Base-by-base conservation (phyloP, 805 yeast genomes). In the Candida nitratophila region DNA sequence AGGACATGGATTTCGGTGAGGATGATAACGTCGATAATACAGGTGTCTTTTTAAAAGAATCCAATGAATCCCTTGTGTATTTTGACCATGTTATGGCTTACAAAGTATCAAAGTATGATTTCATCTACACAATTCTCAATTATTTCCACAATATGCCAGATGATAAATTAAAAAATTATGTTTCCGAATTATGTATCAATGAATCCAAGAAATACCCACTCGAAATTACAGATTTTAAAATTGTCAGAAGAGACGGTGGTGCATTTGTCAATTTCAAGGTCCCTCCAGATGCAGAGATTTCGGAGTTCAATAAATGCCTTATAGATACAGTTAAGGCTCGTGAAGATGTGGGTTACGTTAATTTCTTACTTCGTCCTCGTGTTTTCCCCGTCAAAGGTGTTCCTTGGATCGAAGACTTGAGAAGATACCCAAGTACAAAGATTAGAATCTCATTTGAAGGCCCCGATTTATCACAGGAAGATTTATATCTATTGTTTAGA, bases 371-470 rank as follows among this genome's bases (percentile, higher is more conserved):
- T 2, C 67, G 63, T 45, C 84, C 83, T 2, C 66, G 68, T 47
- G 83, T 74, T 43, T 82, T 72, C 55, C 81, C 85, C 1, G 97
- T 93, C 1, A 82, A 84, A 53, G 99, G 99, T 48, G 70, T 76
- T 1, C 99, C 99, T 0, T 91, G 97, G 96, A 84, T 93, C 47
- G 98, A 91, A 65, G 99, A 93, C 59, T 69, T 93, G 60, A 76
- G 86, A 53, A 67, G 96, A 48, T 76, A 73, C 50, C 95, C 96
- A 9, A 79, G 83, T 43, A 64, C 72, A 9, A 69, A 70, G 14
- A 63, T 93, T 21, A 74, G 76, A 44, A 79, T 91, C 5, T 70
- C 73, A 24, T 90, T 83, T 58, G 88, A 83, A 50, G 97, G 96
- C 1, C 79, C 80, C 0, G 71, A 80, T 6, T 64, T 91, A 46